These are phyloP conservation scores for Coelastrella sp. DNA, from an alignment of 139 green algal species.

Conservation along the genomic window DNA sequence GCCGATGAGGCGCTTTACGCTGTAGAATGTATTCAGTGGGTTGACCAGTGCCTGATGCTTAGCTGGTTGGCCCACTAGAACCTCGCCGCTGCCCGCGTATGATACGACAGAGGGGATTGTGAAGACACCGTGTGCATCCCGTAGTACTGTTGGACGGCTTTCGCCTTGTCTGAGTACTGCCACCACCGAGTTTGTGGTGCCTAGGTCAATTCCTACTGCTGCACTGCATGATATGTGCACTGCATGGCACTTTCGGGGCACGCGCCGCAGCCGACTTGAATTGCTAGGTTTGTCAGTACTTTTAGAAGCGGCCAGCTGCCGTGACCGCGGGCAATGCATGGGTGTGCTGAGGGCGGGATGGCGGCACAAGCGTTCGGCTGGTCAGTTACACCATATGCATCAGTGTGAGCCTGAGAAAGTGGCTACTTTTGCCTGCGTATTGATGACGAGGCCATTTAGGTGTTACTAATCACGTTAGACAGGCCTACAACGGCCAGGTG, in stretches of 20 bases:
- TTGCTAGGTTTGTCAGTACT: too few relatives aligned
- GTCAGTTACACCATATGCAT: not conserved
- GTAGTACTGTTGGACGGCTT: not conserved
- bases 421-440: not conserved
- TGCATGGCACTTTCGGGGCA: not conserved
- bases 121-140: not conserved
- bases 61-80: constrained; percentile 64
- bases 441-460: not conserved
- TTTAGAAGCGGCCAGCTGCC: not conserved
- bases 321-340: not conserved
- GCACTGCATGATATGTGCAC: not conserved
- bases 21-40: constrained; percentile 73
- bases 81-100: constrained; percentile 52
- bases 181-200: constrained; percentile 77
- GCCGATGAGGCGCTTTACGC: constrained; percentile 83
- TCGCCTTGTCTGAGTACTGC: constrained; percentile 58
- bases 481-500: not conserved
- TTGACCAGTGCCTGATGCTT: constrained; percentile 48
- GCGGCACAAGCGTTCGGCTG: not conserved
- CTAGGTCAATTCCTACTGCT: constrained; percentile 82
- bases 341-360: not conserved
- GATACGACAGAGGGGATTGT: constrained; percentile 65
- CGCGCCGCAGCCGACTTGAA: too few relatives aligned
- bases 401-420: too few relatives aligned
- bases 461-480: too few relatives aligned